Percentiles rank a stretch among this genome's conserved stretches.
These are phyloP conservation scores for Hypoxylon sp. DNA, from an alignment of 2,329 filamentous ascomycete genomes.

Conservation along the genomic window DNA sequence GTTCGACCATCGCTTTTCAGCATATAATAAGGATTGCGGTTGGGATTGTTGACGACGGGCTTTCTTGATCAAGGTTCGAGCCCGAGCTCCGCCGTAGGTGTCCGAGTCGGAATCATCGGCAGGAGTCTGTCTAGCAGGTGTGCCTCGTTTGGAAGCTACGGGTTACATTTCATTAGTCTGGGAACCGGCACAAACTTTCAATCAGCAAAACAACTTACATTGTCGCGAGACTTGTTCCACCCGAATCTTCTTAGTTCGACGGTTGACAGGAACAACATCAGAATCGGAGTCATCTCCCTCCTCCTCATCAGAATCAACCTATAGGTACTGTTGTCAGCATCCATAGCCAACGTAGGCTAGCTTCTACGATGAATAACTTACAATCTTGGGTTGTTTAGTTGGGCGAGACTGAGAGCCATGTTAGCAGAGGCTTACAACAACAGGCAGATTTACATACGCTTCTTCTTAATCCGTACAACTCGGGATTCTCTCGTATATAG, in stretches of 20 bases:
- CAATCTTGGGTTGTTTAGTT: slow-evolving; percentile 65
- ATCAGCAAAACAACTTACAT: slow-evolving; percentile 56
- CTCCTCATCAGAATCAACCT: slow-evolving; percentile 57
- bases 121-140: slow-evolving; percentile 63
- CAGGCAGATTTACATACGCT: slow-evolving; percentile 70
- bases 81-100: slow-evolving; percentile 80
- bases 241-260: slow-evolving; percentile 75
- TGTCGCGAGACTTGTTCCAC: slow-evolving; percentile 67
- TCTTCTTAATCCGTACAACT: slow-evolving; percentile 91
- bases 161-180: slow-evolving; percentile 26
- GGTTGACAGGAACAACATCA: slow-evolving; percentile 66
- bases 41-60: slow-evolving; percentile 74
- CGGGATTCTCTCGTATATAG: slow-evolving; percentile 89
- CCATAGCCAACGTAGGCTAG: slow-evolving; percentile 1
- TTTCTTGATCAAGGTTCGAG: slow-evolving; percentile 75
- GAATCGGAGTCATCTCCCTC: slow-evolving; percentile 75
- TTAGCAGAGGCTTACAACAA: slow-evolving; percentile 45
- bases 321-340: slow-evolving; percentile 13
- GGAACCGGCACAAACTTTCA: slow-evolving; percentile 20
- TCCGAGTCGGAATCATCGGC: slow-evolving; percentile 73
- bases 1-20: slow-evolving; percentile 91
- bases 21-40: slow-evolving; percentile 70
- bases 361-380: slow-evolving; percentile 48
- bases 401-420: slow-evolving; percentile 60
- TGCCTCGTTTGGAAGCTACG: slow-evolving; percentile 67